Evolutionary conservation across 306 rosid genomes (phyloP).

Genomic region (Dryas octopetala): DNA sequence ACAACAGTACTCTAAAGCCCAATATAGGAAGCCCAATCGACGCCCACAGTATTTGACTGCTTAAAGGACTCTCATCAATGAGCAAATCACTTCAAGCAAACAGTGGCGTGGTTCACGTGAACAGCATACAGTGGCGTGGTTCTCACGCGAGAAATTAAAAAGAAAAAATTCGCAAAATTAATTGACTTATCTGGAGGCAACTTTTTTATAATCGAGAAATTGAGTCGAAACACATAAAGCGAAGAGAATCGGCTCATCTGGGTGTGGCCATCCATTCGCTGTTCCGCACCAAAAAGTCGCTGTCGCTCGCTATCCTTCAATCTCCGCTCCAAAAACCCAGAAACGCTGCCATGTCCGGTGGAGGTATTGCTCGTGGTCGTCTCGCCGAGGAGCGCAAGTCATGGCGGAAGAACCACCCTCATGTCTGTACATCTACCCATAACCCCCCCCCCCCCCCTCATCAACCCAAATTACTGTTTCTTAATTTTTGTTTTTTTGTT

Average conservation of each 20-base stretch:
- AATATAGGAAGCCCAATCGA: no score
- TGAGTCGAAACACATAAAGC: constrained; percentile 8
- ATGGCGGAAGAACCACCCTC: constrained; percentile 96
- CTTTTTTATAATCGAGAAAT: neutral
- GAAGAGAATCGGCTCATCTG: neutral
- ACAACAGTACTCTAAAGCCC: no score
- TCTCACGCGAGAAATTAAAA: constrained; percentile 49
- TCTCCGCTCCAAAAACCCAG: neutral
- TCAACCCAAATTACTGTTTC: neutral
- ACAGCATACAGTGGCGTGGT: constrained; percentile 34
- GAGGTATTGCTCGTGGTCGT: constrained; percentile 90
- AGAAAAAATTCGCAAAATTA: neutral
- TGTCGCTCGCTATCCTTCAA: constrained; percentile 1
- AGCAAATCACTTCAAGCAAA: no score
- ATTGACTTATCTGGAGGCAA: neutral
- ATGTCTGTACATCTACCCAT: constrained; percentile 48
- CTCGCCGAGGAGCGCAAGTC: constrained; percentile 90
- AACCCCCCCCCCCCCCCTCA: neutral
- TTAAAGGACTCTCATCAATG: no score
- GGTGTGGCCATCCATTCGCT: neutral
- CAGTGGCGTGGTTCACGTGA: constrained; percentile 11
- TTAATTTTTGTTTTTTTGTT: neutral
- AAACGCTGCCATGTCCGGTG: constrained; percentile 33
- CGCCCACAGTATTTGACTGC: no score
- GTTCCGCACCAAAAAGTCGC: neutral